Evolutionary conservation across 192 early-diverging fungal genomes (phyloP).

Genomic region (Mortierella hygrophila): DNA sequence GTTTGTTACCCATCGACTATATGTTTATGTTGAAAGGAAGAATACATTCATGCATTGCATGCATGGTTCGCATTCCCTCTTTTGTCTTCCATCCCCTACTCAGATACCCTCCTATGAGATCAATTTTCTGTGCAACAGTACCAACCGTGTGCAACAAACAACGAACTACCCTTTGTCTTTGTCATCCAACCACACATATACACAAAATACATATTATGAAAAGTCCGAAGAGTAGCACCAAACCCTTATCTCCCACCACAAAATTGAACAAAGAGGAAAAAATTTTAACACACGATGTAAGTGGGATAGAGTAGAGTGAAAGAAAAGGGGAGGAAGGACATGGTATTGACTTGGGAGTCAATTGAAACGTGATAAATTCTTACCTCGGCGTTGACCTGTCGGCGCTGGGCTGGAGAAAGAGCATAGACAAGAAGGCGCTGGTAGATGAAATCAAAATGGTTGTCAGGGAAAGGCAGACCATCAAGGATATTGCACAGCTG

Average conservation of each 20-base stretch:
- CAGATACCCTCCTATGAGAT: neutral
- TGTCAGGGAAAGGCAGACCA: conserved; percentile 56
- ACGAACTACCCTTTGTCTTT: neutral
- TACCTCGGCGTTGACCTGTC: conserved; percentile 43
- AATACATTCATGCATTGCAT: neutral
- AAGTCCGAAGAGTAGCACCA: conserved; percentile 3
- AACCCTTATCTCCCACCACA: neutral
- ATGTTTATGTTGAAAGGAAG: neutral
- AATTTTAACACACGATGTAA: neutral
- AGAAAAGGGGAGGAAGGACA: neutral
- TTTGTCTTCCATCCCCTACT: neutral
- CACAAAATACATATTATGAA: neutral
- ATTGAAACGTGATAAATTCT: neutral
- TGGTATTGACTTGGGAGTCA: neutral
- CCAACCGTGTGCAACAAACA: neutral
- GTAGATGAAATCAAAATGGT: conserved; percentile 58
- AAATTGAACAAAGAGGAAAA: neutral
- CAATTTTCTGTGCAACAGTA: neutral
- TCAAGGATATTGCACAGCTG: conserved; percentile 53
- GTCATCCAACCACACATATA: conserved; percentile 3
- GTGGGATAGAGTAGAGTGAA: neutral
- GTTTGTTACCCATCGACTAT: neutral
- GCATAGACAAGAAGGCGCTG: conserved; percentile 39
- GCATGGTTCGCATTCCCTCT: conserved; percentile 3
- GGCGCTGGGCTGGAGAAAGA: conserved; percentile 38